Evolutionary conservation across 768 basidiomycete genomes (phyloP), one percentile per base, ranked within the genome.

Genomic region (Omphalotus guepiniiformis): DNA sequence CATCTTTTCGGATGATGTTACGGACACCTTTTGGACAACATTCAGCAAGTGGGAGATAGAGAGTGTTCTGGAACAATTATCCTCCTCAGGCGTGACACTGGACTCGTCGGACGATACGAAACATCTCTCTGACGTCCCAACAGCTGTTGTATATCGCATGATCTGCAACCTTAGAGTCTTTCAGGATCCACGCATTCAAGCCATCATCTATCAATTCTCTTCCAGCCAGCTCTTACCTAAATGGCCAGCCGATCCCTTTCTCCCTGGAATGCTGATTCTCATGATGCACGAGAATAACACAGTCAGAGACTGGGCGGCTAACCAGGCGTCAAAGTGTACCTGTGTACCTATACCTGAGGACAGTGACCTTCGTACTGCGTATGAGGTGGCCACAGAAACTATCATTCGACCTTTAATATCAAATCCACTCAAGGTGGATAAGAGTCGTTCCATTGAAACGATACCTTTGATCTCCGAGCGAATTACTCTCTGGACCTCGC

Each of bases 1-100:
- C 12, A 80, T 80, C 2, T 92, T 85, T 61, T 56, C 70, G 1
- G 68, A 71, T 1, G 59, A 69, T 16, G 63, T 77, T 29, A 59
- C 86, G 42, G 61, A 66, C 16, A 64, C 62, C 28, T 93, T 94
- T 62, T 86, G 82, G 58, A 53, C 54, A 15, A 75, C 63, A 19
- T 81, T 91, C 38, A 80, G 85, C 47, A 62, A 67, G 27, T 93
- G 87, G 82, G 85, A 92, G 56, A 63, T 78, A 3, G 52, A 62
- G 8, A 58, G 75, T 21, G 74, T 86, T 4, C 58, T 83, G 8
- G 64, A 71, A n/a, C 69, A 73, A 34, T 58, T 88, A 34, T 52
- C 68, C 21, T 63, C 45, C 34, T 47, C 36, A 16, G 38, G 43
- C 39, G 42, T 28, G 54, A 51, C 9, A 51, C 41, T 21, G 44